Base-by-base conservation (phyloP, 1,139 yeast genomes). In the Geotrichum macrosporum region DNA sequence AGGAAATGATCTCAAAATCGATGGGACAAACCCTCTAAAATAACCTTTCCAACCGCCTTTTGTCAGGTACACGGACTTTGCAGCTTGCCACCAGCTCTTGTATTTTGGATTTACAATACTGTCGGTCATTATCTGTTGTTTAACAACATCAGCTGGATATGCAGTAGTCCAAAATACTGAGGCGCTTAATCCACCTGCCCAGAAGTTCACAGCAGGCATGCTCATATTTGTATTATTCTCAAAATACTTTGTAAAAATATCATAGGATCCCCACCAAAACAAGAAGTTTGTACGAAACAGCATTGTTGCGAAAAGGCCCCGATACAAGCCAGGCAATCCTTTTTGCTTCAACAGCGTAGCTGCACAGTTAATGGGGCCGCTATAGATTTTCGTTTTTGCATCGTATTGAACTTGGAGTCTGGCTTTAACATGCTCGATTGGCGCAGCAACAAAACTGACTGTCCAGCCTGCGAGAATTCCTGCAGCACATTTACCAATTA, bases 191-290 rank as follows among this genome's bases (percentile, higher is more conserved):
- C 96, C 96, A 21, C 96, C 96, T 10, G 92, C 78, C 95, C 95
- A 86, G 66, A 87, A 87, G 62, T 86, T 87, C 50, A 85, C 74
- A 0, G 88, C 71, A 1, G 92, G 79, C 40, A 75, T 75, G 44
- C 81, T 77, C 72, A 84, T 58, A 33, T 69, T 64, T 1, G 95
- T 85, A 55, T 84, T 71, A 10, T 73, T 69, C 54, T 77, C 75
- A 64, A 87, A 81, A 71, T 75, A 81, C 47, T 75, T 74, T 9
- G 94, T 84, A 62, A 86, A 76, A 10, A 86, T 52, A 59, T 87
- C 95, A 61, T 87, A 87, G 0, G 94, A 81, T 1, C 95, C 95
- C 96, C 96, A 88, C 94, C 95, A 87, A 53, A 85, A 85, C 35
- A 85, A 73, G 61, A 88, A 88, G 66, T 85, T 85, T 0, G 95